Base-by-base conservation (phyloP, 2,329 filamentous ascomycete species). In the Alternaria consortialis region DNA sequence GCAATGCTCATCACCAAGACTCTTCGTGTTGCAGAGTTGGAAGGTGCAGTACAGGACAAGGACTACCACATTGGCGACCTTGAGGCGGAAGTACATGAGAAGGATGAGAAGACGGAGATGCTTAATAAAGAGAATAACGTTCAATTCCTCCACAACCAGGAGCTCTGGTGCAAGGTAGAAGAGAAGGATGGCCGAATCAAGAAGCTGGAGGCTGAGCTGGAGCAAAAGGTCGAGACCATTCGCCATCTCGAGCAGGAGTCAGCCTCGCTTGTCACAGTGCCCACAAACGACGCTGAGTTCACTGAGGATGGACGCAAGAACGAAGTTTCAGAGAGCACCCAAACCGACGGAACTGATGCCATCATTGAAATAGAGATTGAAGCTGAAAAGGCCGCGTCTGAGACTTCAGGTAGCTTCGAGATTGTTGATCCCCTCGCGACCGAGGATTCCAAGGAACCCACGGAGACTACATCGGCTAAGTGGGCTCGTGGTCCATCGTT, bases 111-210 rank as follows among this genome's bases (percentile, higher is more conserved):
- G 0, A 29, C 69, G 0, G 55, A 51, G 15, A 23, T 55, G 23
- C 36, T 73, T 11, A 52, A 65, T 42, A 42, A 51, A 8, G 44
- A 58, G 1, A 58, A 53, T 11, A 39, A 55, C 8, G 46, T 54
- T 4, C 60, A 68, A 25, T 54, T 42, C 5, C 13, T 67, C 13
- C 56, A 65, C 7, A 46, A 71, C 1, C 56, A 69, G 20, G 60
- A 69, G 31, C 31, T 74, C 3, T 51, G 68, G 1, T 48, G 56
- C 15, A 60, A 69, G 9, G 29, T 64, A 0, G 59, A 55, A 7
- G 65, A 71, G 42, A 72, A 70, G 42, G 62, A 67, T n/a, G 60
- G 59, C 2, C 59, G 56, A 12, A 65, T 69, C 8, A 37, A 34
- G 27, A 13, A 53, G 2, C 56, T 74, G 3, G 60, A 69, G 47